A percentile compares a stretch with the other conserved stretches of the same genome.
phyloP scores from a whole-genome alignment of 495 filamentous ascomycete genomes.

The Penicillium lividum region DNA sequence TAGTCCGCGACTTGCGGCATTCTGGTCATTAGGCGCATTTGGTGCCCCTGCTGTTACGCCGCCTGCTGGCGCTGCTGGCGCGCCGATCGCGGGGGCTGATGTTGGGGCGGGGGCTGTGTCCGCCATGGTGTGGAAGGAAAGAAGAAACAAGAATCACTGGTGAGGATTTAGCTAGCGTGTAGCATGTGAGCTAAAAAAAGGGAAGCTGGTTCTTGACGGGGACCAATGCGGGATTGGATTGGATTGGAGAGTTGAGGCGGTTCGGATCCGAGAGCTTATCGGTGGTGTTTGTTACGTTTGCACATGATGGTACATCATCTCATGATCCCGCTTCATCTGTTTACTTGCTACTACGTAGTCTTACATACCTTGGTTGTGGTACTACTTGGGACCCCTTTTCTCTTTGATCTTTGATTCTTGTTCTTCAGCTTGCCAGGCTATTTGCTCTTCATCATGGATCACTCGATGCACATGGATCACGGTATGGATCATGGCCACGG shows the following conservation, averaged over 20 bases:
- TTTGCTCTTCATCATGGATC: constrained; percentile 20
- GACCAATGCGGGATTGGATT: constrained; percentile 1
- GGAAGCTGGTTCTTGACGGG: background rate
- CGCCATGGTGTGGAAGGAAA: constrained; percentile 40
- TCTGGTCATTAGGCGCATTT: constrained; percentile 36
- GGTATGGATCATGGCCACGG: constrained; percentile 54
- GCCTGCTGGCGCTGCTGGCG: constrained; percentile 21
- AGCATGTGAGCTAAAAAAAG: background rate
- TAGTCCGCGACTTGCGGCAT: constrained; percentile 47
- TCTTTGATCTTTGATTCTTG: background rate
- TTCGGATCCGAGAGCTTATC: constrained; percentile 28
- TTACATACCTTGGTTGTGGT: background rate
- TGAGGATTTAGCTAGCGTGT: background rate
- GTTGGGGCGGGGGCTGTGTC: constrained; percentile 51
- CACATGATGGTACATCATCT: constrained; percentile 21
- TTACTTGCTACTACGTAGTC: constrained; percentile 14
- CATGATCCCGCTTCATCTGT: constrained; percentile 9
- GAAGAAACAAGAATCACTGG: background rate
- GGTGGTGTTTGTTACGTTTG: constrained; percentile 44
- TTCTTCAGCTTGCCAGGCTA: background rate
- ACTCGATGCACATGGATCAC: constrained; percentile 39
- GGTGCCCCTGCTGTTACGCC: constrained; percentile 27
- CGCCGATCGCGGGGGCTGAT: constrained; percentile 22
- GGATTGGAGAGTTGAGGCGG: constrained; percentile 7
- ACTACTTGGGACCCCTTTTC: background rate